phyloP scores from a whole-genome alignment of 2,329 filamentous ascomycete species.

The Alternaria viburni region DNA sequence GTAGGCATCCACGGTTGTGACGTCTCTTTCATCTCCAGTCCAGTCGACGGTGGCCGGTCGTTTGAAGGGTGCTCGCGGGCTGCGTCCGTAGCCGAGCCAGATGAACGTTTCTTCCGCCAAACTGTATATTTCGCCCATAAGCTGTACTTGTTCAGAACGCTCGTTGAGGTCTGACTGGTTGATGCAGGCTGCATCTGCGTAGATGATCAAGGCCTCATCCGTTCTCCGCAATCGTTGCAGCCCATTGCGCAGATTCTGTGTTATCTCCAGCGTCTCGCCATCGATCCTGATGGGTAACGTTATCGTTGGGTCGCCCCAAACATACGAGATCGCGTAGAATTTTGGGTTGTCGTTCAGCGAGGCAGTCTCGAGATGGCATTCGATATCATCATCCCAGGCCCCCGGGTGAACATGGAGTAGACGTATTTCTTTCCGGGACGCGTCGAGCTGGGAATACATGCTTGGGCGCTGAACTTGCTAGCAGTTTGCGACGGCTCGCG shows the following conservation, averaged over 20 bases:
- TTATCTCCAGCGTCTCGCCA: neutral
- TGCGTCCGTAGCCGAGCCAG: slow-evolving; percentile 4
- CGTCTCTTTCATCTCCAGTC: neutral
- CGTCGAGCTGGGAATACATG: slow-evolving; percentile 2
- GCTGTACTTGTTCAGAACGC: slow-evolving; percentile 4
- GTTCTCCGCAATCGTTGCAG: neutral
- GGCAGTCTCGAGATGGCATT: neutral
- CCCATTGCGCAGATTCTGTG: neutral
- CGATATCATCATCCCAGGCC: neutral
- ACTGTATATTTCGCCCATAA: slow-evolving; percentile 18
- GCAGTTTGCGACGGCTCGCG: neutral
- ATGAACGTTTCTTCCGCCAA: neutral
- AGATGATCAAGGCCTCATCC: neutral
- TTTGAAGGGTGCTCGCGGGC: neutral
- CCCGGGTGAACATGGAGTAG: slow-evolving; percentile 1
- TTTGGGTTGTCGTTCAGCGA: slow-evolving; percentile 4
- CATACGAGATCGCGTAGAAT: slow-evolving; percentile 7
- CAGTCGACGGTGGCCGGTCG: neutral
- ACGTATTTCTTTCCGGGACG: neutral
- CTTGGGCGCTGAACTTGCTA: no score
- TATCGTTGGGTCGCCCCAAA: neutral
- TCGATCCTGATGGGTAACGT: neutral
- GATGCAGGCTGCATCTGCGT: slow-evolving; percentile 19
- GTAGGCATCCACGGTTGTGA: neutral
- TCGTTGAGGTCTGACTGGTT: slow-evolving; percentile 17